Base-by-base conservation (phyloP, 768 basidiomycete species). In the Russula griseocarnosa region DNA sequence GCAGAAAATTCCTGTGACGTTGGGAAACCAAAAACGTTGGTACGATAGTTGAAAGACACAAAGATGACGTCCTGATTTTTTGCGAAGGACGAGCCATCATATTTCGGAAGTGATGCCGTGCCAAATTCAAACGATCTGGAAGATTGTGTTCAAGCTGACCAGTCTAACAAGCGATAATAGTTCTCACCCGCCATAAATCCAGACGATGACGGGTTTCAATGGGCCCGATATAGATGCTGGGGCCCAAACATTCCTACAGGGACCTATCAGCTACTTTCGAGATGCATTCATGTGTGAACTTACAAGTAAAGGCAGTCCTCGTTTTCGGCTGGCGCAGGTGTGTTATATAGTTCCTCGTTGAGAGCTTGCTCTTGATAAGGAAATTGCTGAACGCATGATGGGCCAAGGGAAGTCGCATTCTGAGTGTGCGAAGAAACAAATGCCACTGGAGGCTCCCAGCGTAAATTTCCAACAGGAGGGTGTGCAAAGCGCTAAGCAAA, bases 171-270 rank as follows among this genome's bases (percentile, higher is more conserved):
- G 32, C 10, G n/a, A 36, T 32, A 26, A 36, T 14, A 3, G 20
- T 42, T 26, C 63, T 55, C 28, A 65, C 63, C 63, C 63, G 30
- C 63, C 63, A 28, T 61, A 65, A 32, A 65, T 20, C 63, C 63
- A 65, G 34, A 65, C 51, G 20, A 65, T 44, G 13, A 65, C 63
- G 14, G 63, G 60, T 18, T 51, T 65, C 59, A 32, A 56, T 53
- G 40, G 20, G 2, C 56, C 47, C 5, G 47, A 55, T 14, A 58
- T 13, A 38, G 55, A 22, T n/a, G 28, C 32, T 18, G 61, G 55
- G 7, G 65, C 50, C 64, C 60, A 65, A 34, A 61, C 47, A 56
- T 65, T 65, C 28, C 60, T 65, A 20, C 16, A 36, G 18, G 18
- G 24, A 14, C 11, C 22, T 16, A 30, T 22, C 4, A 24, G 40